phyloP scores from a whole-genome alignment of 345 rosid genomes.

The Lepidium sativum region DNA sequence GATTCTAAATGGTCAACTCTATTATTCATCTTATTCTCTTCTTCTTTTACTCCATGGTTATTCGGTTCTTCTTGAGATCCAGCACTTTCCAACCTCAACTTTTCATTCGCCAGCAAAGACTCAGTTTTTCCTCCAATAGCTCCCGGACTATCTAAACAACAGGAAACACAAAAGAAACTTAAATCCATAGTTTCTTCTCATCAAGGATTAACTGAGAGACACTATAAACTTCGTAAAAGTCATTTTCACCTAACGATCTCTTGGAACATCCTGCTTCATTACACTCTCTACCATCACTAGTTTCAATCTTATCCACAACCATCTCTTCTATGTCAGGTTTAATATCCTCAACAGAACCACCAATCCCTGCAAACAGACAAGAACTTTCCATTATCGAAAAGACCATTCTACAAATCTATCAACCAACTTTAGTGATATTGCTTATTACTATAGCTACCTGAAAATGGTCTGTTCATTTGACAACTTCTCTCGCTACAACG shows the following conservation, averaged over 20 bases:
- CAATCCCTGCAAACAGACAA: conserved; percentile 28
- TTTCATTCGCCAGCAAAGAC: conserved; percentile 15
- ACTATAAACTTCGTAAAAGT: neutral
- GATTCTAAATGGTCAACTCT: conserved; percentile 42
- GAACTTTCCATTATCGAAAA: neutral
- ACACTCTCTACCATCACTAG: conserved; percentile 16
- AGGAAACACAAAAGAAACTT: neutral
- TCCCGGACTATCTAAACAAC: conserved; percentile 23
- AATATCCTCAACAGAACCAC: conserved; percentile 18
- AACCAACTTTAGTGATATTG: neutral
- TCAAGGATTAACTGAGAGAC: neutral
- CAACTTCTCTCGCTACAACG: conserved; percentile 14
- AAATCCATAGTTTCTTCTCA: conserved; percentile 9
- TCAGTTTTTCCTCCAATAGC: conserved; percentile 19
- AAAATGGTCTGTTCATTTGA: conserved; percentile 21
- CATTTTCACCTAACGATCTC: conserved; percentile 28
- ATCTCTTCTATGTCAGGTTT: conserved; percentile 14
- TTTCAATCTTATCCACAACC: neutral
- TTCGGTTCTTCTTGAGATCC: conserved; percentile 22
- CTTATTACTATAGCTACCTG: neutral
- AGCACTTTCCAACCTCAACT: conserved; percentile 20
- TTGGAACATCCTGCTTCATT: conserved; percentile 9
- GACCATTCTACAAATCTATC: neutral
- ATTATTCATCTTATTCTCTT: conserved; percentile 2
- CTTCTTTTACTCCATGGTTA: conserved; percentile 22